Percentiles rank a stretch among this genome's conserved stretches.
phyloP scores from a whole-genome alignment of 2,329 filamentous ascomycete species.

The Aspergillus spinulosporus region DNA sequence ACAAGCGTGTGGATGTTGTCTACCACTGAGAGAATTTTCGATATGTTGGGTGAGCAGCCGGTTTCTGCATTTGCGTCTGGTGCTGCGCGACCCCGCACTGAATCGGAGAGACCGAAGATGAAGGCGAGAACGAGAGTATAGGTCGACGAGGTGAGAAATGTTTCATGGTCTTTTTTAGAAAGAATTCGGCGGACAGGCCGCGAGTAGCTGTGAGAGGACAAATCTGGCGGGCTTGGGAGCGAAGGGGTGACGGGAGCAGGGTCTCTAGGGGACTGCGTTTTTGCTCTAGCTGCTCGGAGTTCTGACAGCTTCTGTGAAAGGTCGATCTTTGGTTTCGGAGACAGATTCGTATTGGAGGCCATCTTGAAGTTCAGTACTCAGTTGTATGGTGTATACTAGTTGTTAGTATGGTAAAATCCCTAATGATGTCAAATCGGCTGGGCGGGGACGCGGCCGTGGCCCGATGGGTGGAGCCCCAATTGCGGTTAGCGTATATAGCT shows the following conservation, averaged over 20 bases:
- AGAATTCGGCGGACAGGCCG: slow-evolving; percentile 77
- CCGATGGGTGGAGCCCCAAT: too few species aligned
- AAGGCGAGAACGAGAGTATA: slow-evolving; percentile 77
- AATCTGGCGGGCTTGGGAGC: slow-evolving; percentile 67
- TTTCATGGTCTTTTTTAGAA: slow-evolving; percentile 73
- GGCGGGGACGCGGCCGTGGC: too few species aligned
- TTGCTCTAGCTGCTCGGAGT: slow-evolving; percentile 39
- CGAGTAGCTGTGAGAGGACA: slow-evolving; percentile 61
- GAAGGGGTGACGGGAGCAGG: slow-evolving; percentile 74
- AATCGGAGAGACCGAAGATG: slow-evolving; percentile 81
- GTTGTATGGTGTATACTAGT: slow-evolving; percentile 2
- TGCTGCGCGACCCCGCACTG: slow-evolving; percentile 58
- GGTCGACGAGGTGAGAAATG: slow-evolving; percentile 76
- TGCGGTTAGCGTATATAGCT: too few species aligned
- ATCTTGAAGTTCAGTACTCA: slow-evolving; percentile 20
- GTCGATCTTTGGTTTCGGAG: slow-evolving; percentile 32
- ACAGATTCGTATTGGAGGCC: slow-evolving; percentile 24
- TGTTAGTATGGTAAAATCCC: not conserved
- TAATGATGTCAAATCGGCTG: too few species aligned
- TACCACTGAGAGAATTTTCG: slow-evolving; percentile 68
- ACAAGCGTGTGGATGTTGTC: slow-evolving; percentile 68
- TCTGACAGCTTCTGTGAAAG: slow-evolving; percentile 44
- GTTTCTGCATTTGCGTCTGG: slow-evolving; percentile 22
- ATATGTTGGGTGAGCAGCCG: slow-evolving; percentile 55
- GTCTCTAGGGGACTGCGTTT: slow-evolving; percentile 35